Conservation (phyloP, 352 stramenopile genomes). For the Pythium oligandrum region DNA sequence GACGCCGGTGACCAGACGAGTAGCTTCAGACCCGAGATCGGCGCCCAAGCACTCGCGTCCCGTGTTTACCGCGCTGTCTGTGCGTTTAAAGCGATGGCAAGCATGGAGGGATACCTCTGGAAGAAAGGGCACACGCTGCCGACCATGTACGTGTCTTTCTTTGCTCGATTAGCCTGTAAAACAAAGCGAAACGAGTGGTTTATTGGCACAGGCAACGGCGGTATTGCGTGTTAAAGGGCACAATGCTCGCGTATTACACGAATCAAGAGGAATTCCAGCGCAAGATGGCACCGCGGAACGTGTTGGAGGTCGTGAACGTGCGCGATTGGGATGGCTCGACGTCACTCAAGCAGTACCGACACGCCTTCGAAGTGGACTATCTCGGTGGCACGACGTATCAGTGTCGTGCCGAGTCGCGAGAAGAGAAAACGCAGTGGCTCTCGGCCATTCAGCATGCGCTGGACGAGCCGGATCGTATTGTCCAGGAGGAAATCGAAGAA, state of each 20-base stretch:
- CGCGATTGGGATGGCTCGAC: constrained; percentile 26
- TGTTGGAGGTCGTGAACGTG: constrained; percentile 56
- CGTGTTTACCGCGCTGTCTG: too few species aligned
- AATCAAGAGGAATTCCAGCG: constrained; percentile 45
- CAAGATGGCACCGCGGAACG: constrained; percentile 37
- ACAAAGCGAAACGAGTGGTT: neutral
- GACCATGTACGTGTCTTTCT: constrained; percentile 33
- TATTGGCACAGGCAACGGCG: constrained; percentile 43
- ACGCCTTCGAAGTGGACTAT: constrained; percentile 34
- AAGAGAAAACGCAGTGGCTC: constrained; percentile 55
- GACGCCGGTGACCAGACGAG: too few species aligned
- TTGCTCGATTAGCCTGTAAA: neutral
- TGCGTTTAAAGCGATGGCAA: too few species aligned
- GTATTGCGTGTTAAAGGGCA: constrained; percentile 74
- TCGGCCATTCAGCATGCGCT: constrained; percentile 53
- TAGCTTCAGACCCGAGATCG: too few species aligned
- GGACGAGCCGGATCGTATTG: constrained; percentile 65
- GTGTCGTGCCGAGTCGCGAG: constrained; percentile 50
- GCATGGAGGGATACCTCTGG: constrained; percentile 41
- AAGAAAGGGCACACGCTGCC: constrained; percentile 42
- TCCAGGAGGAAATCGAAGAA: constrained; percentile 72
- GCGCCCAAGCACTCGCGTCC: too few species aligned
- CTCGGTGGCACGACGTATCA: constrained; percentile 43
- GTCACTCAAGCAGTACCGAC: constrained; percentile 20
- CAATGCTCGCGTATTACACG: constrained; percentile 65